phyloP scores from a whole-genome alignment of 176 grass and related monocot species.

The Ampelocalamus luodianensis region DNA sequence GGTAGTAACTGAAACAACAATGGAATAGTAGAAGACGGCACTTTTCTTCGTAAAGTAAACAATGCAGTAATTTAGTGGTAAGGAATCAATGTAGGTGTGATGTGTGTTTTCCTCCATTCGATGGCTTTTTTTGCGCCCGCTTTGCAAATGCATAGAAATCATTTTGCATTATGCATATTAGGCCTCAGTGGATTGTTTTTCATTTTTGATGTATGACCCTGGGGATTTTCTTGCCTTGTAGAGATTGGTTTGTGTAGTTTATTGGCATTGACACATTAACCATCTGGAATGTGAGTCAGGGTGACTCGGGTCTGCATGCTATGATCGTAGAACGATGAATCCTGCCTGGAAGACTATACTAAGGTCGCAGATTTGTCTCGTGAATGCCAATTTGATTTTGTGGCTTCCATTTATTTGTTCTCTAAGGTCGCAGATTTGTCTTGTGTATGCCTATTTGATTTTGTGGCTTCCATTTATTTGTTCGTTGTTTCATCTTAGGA shows the following conservation, averaged over 20 bases:
- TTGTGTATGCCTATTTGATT: neutral
- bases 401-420: neutral
- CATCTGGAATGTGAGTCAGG: neutral
- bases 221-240: neutral
- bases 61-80: neutral
- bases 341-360: neutral
- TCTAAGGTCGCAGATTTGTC: neutral
- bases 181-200: neutral
- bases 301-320: neutral
- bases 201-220: neutral
- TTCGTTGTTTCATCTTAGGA: neutral
- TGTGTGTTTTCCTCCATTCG: neutral
- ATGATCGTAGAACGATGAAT: neutral
- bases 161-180: neutral
- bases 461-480: neutral
- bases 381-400: neutral
- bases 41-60: neutral
- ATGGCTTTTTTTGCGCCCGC: neutral
- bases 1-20: neutral
- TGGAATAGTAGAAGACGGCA: neutral
- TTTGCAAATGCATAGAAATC: neutral
- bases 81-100: neutral
- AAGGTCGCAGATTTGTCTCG: neutral
- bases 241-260: neutral
- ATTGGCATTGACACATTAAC: neutral